phyloP scores from a whole-genome alignment of 2,329 filamentous ascomycete genomes.

The Raffaelea deltoideospora region DNA sequence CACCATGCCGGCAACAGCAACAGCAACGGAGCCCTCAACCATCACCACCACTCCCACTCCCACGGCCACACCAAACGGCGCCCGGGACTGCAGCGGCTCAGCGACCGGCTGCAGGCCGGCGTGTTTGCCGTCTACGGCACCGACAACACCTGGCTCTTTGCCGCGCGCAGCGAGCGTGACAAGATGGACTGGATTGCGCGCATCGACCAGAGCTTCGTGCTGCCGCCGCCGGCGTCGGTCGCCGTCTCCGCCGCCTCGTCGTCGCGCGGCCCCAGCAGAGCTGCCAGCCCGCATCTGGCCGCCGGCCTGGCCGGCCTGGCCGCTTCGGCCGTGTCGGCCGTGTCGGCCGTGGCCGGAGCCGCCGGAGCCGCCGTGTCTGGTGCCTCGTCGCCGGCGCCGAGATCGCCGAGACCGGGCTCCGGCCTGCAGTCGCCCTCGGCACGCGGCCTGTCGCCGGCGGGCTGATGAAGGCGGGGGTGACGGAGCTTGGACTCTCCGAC shows the following conservation, averaged over 20 bases:
- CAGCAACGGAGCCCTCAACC: too few species aligned
- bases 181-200: constrained; percentile 96
- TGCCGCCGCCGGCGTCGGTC: constrained; percentile 2
- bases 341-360: not conserved
- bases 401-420: too few species aligned
- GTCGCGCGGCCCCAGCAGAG: constrained; percentile 25
- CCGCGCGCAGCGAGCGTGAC: constrained; percentile 73
- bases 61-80: constrained; percentile 19
- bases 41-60: not conserved
- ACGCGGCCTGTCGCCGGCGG: too few species aligned
- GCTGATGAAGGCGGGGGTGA: too few species aligned
- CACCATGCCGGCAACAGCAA: not conserved
- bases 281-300: constrained; percentile 18
- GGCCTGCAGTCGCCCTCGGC: too few species aligned
- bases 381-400: too few species aligned
- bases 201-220: constrained; percentile 65
- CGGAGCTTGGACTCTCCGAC: too few species aligned
- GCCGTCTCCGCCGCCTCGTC: constrained; percentile 14
- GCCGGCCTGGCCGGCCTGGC: not conserved
- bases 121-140: constrained; percentile 92
- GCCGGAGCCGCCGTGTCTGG: too few species aligned
- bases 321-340: not conserved
- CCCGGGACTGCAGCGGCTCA: constrained; percentile 35
- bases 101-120: constrained; percentile 46
- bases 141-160: constrained; percentile 91